Evolutionary conservation across 2,329 filamentous ascomycete genomes (phyloP).

Genomic region (Proliferodiscus dingleyae): DNA sequence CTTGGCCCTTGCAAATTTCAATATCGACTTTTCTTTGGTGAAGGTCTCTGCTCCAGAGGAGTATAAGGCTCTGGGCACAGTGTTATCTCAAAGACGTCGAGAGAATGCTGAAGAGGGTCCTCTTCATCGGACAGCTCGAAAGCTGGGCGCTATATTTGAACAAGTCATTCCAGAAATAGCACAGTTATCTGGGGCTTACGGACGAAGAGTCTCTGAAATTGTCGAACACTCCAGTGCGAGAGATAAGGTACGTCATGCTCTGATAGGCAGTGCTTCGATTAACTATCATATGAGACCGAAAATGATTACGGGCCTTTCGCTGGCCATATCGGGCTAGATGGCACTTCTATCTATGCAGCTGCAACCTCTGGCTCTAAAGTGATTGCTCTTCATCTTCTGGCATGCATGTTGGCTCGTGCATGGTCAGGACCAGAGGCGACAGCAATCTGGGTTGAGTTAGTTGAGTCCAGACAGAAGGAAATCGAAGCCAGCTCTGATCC

Average conservation of each 20-base stretch:
- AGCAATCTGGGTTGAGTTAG: conserved; percentile 19
- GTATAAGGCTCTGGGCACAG: conserved; percentile 29
- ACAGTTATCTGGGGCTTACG: conserved; percentile 13
- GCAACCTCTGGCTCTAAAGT: conserved; percentile 32
- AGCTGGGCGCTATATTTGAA: conserved; percentile 37
- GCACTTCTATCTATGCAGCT: conserved; percentile 34
- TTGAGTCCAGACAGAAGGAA: background rate
- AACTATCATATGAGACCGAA: too few species aligned
- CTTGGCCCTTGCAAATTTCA: conserved; percentile 12
- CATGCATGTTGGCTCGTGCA: conserved; percentile 29
- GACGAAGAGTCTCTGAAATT: background rate
- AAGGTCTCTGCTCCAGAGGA: conserved; percentile 38
- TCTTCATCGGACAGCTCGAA: conserved; percentile 34
- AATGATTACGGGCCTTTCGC: conserved; percentile 15
- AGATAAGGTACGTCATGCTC: background rate
- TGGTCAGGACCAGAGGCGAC: conserved; percentile 25
- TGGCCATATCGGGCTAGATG: conserved; percentile 28
- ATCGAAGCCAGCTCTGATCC: background rate
- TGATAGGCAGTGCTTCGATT: too few species aligned
- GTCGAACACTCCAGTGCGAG: background rate
- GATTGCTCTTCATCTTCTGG: conserved; percentile 30
- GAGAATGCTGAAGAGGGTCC: conserved; percentile 35
- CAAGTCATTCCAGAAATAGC: conserved; percentile 26
- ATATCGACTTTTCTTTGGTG: conserved; percentile 39
- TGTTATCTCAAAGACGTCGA: conserved; percentile 28